These are phyloP conservation scores for Aspergillus conjunctus DNA, from an alignment of 495 filamentous ascomycete genomes.

Conservation along the genomic window DNA sequence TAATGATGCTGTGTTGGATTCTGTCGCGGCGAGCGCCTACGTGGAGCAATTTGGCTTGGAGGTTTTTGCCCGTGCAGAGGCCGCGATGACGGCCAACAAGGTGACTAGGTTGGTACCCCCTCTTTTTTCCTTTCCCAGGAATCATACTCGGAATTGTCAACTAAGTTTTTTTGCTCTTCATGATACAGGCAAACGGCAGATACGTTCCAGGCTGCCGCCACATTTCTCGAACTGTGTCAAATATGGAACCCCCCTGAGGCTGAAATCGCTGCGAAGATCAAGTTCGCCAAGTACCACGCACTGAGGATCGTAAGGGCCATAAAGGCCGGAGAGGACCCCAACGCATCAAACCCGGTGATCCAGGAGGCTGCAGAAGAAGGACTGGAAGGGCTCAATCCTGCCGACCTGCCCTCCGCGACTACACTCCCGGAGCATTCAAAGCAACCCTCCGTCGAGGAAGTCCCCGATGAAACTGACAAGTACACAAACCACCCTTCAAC, in stretches of 20 bases:
- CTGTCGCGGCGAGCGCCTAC: slow-evolving; percentile 82
- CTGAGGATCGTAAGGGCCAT: slow-evolving; percentile 86
- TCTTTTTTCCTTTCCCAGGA: not conserved
- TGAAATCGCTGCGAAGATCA: slow-evolving; percentile 84
- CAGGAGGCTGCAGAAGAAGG: slow-evolving; percentile 39
- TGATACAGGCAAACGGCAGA: slow-evolving; percentile 80
- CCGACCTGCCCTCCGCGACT: slow-evolving; percentile 52
- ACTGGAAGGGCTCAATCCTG: slow-evolving; percentile 31
- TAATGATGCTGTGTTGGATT: slow-evolving; percentile 78
- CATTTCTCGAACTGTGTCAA: slow-evolving; percentile 83
- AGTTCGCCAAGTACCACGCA: slow-evolving; percentile 95
- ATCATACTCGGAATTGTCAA: not conserved
- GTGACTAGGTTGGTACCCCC: slow-evolving; percentile 68
- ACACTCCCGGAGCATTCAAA: slow-evolving; percentile 35
- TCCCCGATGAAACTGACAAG: slow-evolving; percentile 48
- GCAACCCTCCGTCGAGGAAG: slow-evolving; percentile 61
- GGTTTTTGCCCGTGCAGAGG: slow-evolving; percentile 81
- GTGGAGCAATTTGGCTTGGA: slow-evolving; percentile 91
- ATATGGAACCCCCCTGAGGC: slow-evolving; percentile 77
- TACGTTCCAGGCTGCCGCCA: slow-evolving; percentile 87
- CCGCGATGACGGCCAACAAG: slow-evolving; percentile 77
- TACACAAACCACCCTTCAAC: slow-evolving; percentile 47
- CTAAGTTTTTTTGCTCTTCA: slow-evolving; percentile 20
- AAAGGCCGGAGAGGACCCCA: slow-evolving; percentile 90
- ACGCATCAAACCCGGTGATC: slow-evolving; percentile 77